phyloP scores from a whole-genome alignment of 1,284 basidiomycete species.

The Acaromyces ingoldii region DNA sequence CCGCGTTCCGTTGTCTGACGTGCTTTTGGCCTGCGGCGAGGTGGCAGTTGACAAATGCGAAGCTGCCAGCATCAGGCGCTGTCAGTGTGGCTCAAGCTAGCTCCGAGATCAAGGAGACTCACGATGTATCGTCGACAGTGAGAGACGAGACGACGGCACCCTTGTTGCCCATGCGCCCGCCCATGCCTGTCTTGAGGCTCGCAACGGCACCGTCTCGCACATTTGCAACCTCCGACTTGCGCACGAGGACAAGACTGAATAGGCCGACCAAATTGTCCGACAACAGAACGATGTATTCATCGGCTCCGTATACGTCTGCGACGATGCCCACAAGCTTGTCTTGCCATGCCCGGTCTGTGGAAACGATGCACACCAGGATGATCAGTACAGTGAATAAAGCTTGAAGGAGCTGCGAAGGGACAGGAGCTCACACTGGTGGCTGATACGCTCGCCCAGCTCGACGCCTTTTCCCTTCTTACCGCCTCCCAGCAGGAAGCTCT shows the following conservation, averaged over 20 bases:
- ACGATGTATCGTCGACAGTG: slow-evolving; percentile 68
- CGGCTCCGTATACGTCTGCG: neutral
- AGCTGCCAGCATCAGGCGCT: too few relatives aligned
- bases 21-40: slow-evolving; percentile 86
- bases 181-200: slow-evolving; percentile 84
- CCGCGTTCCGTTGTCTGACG: slow-evolving; percentile 74
- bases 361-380: too few relatives aligned
- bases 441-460: slow-evolving; percentile 29
- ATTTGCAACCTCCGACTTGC: slow-evolving; percentile 55
- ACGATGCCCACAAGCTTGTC: too few relatives aligned
- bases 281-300: slow-evolving; percentile 67
- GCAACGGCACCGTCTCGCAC: slow-evolving; percentile 70
- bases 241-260: slow-evolving; percentile 81
- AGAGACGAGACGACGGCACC: slow-evolving; percentile 88
- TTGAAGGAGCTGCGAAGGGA: too few relatives aligned
- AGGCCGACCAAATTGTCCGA: slow-evolving; percentile 86
- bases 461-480: slow-evolving; percentile 27
- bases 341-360: too few relatives aligned
- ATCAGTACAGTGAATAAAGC: too few relatives aligned
- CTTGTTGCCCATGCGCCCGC: slow-evolving; percentile 92
- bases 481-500: slow-evolving; percentile 37
- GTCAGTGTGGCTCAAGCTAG: too few relatives aligned
- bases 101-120: too few relatives aligned
- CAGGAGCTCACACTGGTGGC: slow-evolving; percentile 15
- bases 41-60: slow-evolving; percentile 94